These are phyloP conservation scores for Amorphotheca resinae DNA, from an alignment of 495 filamentous ascomycete species.

Conservation along the genomic window DNA sequence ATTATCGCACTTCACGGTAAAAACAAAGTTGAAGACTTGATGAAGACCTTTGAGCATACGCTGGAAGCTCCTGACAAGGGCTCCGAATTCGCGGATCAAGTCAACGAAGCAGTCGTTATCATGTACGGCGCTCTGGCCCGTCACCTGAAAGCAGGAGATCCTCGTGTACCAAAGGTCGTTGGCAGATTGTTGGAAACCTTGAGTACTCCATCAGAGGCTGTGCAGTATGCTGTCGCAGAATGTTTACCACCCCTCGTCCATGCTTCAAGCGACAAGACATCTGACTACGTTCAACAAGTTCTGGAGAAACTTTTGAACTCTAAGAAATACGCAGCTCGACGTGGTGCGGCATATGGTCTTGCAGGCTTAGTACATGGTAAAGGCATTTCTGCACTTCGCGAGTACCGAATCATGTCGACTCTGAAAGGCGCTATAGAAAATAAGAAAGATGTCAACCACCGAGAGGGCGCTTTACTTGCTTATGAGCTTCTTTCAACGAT, in stretches of 20 bases:
- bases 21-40: constrained; percentile 71
- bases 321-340: constrained; percentile 79
- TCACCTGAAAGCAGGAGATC: constrained; percentile 72
- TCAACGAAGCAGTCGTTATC: constrained; percentile 95
- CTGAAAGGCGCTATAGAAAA: constrained; percentile 73
- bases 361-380: constrained; percentile 79
- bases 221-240: constrained; percentile 89
- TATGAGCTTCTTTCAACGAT: constrained; percentile 82
- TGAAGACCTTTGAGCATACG: constrained; percentile 77
- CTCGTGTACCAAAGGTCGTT: constrained; percentile 73
- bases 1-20: constrained; percentile 71
- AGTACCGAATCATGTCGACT: constrained; percentile 73
- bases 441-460: constrained; percentile 78
- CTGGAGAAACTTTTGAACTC: constrained; percentile 67
- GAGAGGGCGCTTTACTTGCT: constrained; percentile 79
- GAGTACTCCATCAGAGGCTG: constrained; percentile 89
- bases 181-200: constrained; percentile 73
- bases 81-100: constrained; percentile 63
- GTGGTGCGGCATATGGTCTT: constrained; percentile 89
- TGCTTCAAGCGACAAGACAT: constrained; percentile 59
- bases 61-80: constrained; percentile 72
- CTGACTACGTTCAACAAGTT: constrained; percentile 68
- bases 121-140: constrained; percentile 87
- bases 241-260: constrained; percentile 84
- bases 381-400: constrained; percentile 69